Evolutionary conservation across 805 yeast genomes (phyloP).

Genomic region (Vanderwaltozyma yarrowii): DNA sequence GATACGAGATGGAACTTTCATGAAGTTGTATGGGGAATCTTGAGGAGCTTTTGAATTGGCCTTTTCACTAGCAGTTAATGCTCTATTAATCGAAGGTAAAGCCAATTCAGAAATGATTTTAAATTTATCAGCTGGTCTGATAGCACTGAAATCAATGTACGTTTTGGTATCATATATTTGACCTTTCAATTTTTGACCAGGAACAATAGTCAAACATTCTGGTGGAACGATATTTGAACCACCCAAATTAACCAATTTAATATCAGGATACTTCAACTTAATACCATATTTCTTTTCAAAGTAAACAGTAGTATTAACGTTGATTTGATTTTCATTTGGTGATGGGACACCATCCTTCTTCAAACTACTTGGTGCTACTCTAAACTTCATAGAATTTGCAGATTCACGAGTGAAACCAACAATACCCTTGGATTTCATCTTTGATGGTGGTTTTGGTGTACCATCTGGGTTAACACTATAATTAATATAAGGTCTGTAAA

Average conservation of each 20-base stretch:
- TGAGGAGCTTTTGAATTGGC: not conserved
- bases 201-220: slow-evolving; percentile 16
- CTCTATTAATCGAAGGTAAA: slow-evolving; percentile 11
- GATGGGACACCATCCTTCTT: slow-evolving; percentile 3
- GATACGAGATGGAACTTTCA: slow-evolving; percentile 17
- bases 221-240: slow-evolving; percentile 14
- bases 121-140: slow-evolving; percentile 15
- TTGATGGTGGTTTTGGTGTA: slow-evolving; percentile 12
- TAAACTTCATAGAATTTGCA: slow-evolving; percentile 11
- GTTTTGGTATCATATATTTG: slow-evolving; percentile 8
- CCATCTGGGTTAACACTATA: slow-evolving; percentile 17
- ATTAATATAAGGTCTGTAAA: slow-evolving; percentile 15
- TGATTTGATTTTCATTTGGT: too few species aligned
- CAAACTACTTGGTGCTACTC: too few species aligned
- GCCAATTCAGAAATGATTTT: slow-evolving; percentile 11
- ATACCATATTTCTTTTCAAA: slow-evolving; percentile 12
- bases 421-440: slow-evolving; percentile 10
- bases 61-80: slow-evolving; percentile 6
- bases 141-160: slow-evolving; percentile 14
- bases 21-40: slow-evolving; percentile 5
- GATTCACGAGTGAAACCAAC: slow-evolving; percentile 16
- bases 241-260: slow-evolving; percentile 12
- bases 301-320: slow-evolving; percentile 7
- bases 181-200: slow-evolving; percentile 19
- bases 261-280: slow-evolving; percentile 14